Base-by-base conservation (phyloP, 1,139 yeast genomes). In the Scheffersomyces parashehatae region DNA sequence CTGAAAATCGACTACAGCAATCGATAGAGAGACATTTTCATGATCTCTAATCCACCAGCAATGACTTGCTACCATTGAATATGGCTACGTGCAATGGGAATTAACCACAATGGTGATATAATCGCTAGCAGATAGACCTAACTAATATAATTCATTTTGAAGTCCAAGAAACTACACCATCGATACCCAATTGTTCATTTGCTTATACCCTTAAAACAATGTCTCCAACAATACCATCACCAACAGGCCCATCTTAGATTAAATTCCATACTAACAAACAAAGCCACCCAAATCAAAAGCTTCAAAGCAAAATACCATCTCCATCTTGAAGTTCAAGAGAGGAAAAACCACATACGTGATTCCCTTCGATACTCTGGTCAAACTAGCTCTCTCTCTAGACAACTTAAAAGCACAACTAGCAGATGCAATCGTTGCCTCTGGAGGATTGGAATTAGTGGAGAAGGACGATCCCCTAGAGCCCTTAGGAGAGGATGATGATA, bases 291-390 rank as follows among this genome's bases (percentile, higher is more conserved):
- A 47, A 28, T 46, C 53, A 26, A 51, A 45, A 30, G 26, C 26
- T 20, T 20, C 26, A 20, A 45, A 47, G 12, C 15, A n/a, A 11
- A 12, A 28, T 15, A 10, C 36, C 12, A 39, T 54, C 12, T 64
- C 73, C 5, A 65, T 75, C 5, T 49, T 79, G 35, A 77, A 75
- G 53, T 65, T 77, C 54, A 78, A 77, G 49, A 62, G 78, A 33
- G 57, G 56, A 9, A 68, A 66, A 40, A 52, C 71, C 15, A 77
- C 84, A 0, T 77, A 75, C 47, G 63, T 77, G 36, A 52, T 80
- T 13, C 65, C 75, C 0, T 46, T 76, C 1, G 62, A 67, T 5
- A 51, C 63, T 4, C 52, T 55, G 6, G 32, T 39, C 8, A 64
- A 58, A 39, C 26, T 40, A 15, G 32, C 51, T 11, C 42, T 51